phyloP scores from a whole-genome alignment of 345 rosid species.

The Excoecaria agallocha region DNA sequence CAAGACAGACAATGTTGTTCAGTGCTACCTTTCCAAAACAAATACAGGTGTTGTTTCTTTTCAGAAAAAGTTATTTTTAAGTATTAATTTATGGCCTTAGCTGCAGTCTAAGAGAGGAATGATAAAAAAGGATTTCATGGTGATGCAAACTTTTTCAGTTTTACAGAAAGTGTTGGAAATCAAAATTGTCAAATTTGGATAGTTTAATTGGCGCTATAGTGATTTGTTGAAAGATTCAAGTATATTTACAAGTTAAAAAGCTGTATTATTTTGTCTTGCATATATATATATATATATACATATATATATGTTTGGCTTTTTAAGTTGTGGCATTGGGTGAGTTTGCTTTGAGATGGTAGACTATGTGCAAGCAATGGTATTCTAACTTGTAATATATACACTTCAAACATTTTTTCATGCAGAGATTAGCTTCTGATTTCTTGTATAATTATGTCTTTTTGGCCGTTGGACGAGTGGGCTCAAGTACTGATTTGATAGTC shows the following conservation, averaged over 20 bases:
- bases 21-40: conserved; percentile 98
- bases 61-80: not conserved
- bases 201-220: not conserved
- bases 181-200: not conserved
- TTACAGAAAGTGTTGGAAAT: not conserved
- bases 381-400: not conserved
- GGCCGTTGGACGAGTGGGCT: conserved; percentile 99
- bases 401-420: conserved; percentile 26
- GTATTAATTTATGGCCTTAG: not conserved
- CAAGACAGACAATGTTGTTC: conserved; percentile 87
- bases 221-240: not conserved
- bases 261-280: not conserved
- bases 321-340: not conserved
- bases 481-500: conserved; percentile 95
- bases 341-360: conserved; percentile 6
- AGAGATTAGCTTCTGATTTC: conserved; percentile 97
- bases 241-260: not conserved
- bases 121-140: not conserved
- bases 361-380: not conserved
- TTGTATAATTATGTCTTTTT: conserved; percentile 69
- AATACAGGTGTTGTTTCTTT: conserved; percentile 61
- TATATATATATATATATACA: not conserved
- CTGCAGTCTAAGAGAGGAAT: not conserved
- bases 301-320: too few species aligned
- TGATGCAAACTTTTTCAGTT: not conserved